These are phyloP conservation scores for Nannizziopsis arthrosporioides DNA, from an alignment of 2,329 filamentous ascomycete species.

Conservation along the genomic window DNA sequence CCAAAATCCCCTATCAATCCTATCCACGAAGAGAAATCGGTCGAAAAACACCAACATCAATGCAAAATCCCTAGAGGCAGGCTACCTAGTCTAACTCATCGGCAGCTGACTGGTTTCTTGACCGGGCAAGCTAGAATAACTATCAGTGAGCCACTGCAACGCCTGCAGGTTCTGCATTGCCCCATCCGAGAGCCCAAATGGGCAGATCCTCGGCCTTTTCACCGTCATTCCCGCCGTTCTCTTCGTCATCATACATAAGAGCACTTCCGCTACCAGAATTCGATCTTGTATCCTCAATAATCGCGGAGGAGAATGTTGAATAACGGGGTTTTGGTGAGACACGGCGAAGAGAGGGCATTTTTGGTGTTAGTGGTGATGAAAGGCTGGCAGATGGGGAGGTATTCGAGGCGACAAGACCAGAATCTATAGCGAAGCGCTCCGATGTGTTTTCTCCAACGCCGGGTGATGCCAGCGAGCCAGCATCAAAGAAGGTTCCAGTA, in stretches of 20 bases:
- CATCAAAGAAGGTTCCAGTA: constrained; percentile 8
- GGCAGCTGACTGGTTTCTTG: too few species aligned
- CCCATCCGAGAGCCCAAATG: constrained; percentile 31
- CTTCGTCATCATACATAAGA: constrained; percentile 35
- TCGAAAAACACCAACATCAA: too few species aligned
- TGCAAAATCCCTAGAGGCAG: too few species aligned
- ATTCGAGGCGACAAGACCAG: constrained; percentile 30
- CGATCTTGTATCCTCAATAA: constrained; percentile 24
- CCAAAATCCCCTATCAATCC: too few species aligned
- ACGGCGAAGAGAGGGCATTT: constrained; percentile 25
- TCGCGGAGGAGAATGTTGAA: constrained; percentile 24
- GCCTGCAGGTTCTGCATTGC: constrained; percentile 32
- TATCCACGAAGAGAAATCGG: too few species aligned
- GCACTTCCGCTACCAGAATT: constrained; percentile 37
- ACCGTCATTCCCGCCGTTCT: constrained; percentile 26
- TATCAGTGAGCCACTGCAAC: constrained; percentile 29
- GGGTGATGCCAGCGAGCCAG: constrained; percentile 1
- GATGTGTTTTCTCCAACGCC: constrained; percentile 21
- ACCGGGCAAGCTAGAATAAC: constrained; percentile 6
- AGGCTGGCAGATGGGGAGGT: constrained; percentile 30
- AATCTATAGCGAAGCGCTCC: constrained; percentile 26
- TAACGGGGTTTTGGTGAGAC: constrained; percentile 21
- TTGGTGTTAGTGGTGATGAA: constrained; percentile 14
- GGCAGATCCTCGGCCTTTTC: constrained; percentile 44
- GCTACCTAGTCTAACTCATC: too few species aligned